Evolutionary conservation across 345 rosid genomes (phyloP).

Genomic region (Noccaea caerulescens): DNA sequence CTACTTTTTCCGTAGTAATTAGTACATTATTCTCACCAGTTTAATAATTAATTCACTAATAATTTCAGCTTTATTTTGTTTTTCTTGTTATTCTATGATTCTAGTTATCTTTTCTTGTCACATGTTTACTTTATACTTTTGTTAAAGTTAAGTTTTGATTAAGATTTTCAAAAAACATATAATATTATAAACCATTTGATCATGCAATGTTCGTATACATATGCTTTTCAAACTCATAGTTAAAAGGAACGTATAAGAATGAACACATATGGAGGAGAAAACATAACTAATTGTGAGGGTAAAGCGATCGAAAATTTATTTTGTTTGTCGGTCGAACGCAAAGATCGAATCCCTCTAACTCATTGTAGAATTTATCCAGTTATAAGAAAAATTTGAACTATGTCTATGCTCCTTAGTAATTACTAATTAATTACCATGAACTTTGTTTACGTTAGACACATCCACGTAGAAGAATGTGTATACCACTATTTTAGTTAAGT

Average conservation of each 20-base stretch:
- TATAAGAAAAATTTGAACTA: too few relatives aligned
- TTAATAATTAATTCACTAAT: not conserved
- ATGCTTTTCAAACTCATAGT: slow-evolving; percentile 22
- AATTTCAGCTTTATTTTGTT: not conserved
- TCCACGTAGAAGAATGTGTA: not conserved
- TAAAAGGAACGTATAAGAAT: too few relatives aligned
- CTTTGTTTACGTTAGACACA: too few relatives aligned
- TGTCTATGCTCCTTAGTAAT: too few relatives aligned
- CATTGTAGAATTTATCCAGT: too few relatives aligned
- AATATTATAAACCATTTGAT: slow-evolving; percentile 9
- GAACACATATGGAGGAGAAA: not conserved
- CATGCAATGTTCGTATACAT: not conserved
- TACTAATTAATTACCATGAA: too few relatives aligned
- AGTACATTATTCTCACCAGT: not conserved
- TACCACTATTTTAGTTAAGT: not conserved
- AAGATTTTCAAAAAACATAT: not conserved
- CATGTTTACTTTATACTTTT: slow-evolving; percentile 25
- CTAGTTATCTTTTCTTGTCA: slow-evolving; percentile 25
- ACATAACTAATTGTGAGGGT: too few relatives aligned
- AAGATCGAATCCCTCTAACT: too few relatives aligned
- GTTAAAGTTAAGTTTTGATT: slow-evolving; percentile 5
- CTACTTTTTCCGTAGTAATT: not conserved
- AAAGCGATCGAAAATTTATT: too few relatives aligned
- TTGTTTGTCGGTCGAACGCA: not conserved
- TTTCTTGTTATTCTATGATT: slow-evolving; percentile 23